Evolutionary conservation across 75 land plant species (phyloP), one percentile per base, ranked within the genome.

Genomic region (Pinus albicaulis): DNA sequence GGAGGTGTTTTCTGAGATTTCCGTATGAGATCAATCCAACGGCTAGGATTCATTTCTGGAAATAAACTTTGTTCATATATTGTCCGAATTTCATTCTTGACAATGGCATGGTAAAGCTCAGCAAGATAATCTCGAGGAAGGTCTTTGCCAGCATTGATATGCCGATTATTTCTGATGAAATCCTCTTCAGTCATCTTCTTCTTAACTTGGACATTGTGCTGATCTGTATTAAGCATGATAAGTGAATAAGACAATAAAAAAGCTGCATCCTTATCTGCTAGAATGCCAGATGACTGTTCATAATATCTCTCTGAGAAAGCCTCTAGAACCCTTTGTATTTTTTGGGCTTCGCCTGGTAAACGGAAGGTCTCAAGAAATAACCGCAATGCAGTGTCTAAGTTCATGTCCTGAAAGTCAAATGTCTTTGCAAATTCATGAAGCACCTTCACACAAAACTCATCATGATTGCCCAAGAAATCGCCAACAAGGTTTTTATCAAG

Each of bases 141-240:
- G 77, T 96, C 99, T 76, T 72, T 88, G 26, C 98, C 98, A 72
- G 85, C 93, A 88, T 97, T 97, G n/a, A 94, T 92, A 24, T 58
- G 79, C 48, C 99, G 87, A 57, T 89, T 87, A 78, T 97, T 97
- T 48, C 91, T 85, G 56, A 97, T 94, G 74, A 97, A 97, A 69
- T 97, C 99, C 70, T 95, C 99, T 82, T 97, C 98, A 34, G 92
- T 92, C 99, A 97, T 97, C 77, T 97, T 97, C 75, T 92, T 97
- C 76, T 95, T 92, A 57, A 97, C 99, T 76, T 97, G 95, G 57
- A 82, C 83, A 77, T 95, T 97, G 73, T 97, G 99, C 80, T 89
- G 99, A 80, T 97, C 99, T 59, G 99, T 97, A 78, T 97, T 97
- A 7, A 97, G 92, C 98, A 97, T 88, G 57, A 97, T 97, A 26